A percentile compares a stretch with the other conserved stretches of the same genome.
These are phyloP conservation scores for Plantago ovata DNA, from an alignment of 257 asterid species.

Conservation along the genomic window DNA sequence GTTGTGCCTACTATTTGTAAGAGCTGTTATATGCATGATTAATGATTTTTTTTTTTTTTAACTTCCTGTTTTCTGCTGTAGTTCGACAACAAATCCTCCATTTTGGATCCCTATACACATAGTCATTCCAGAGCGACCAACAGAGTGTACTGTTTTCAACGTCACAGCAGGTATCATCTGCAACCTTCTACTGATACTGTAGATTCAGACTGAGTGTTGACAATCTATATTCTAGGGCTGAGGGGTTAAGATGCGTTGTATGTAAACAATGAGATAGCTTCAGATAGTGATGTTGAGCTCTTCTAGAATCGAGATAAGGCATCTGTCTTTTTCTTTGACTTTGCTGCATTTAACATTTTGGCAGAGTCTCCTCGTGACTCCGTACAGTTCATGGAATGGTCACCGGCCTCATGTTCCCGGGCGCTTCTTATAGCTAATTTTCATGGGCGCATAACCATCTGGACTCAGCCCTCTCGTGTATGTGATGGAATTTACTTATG, in stretches of 20 bases:
- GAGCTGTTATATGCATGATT: conserved; percentile 5
- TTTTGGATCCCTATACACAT: conserved; percentile 98
- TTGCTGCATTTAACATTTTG: conserved; percentile 17
- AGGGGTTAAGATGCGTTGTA: neutral
- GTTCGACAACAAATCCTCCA: conserved; percentile 88
- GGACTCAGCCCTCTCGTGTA: conserved; percentile 98
- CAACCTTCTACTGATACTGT: conserved; percentile 20
- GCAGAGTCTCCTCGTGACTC: conserved; percentile 98
- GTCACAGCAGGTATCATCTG: conserved; percentile 83
- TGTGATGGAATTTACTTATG: conserved; percentile 24
- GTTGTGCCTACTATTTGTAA: conserved; percentile 8
- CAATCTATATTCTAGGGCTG: neutral
- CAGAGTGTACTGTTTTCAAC: conserved; percentile 90
- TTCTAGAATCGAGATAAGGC: conserved; percentile 2
- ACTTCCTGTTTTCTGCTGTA: conserved; percentile 35
- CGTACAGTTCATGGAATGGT: conserved; percentile 97
- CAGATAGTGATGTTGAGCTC: conserved; percentile 9
- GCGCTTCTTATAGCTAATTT: conserved; percentile 92
- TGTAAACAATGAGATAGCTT: conserved; percentile 5
- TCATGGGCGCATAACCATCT: conserved; percentile 91
- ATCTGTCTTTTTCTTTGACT: conserved; percentile 5
- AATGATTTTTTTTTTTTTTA: conserved; percentile 20
- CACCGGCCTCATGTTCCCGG: conserved; percentile 89
- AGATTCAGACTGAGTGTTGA: no score
- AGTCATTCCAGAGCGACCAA: conserved; percentile 96